A percentile compares a stretch with the other conserved stretches of the same genome.
Evolutionary conservation across 2,329 filamentous ascomycete species (phyloP).

Genomic region (Knufia petricola): DNA sequence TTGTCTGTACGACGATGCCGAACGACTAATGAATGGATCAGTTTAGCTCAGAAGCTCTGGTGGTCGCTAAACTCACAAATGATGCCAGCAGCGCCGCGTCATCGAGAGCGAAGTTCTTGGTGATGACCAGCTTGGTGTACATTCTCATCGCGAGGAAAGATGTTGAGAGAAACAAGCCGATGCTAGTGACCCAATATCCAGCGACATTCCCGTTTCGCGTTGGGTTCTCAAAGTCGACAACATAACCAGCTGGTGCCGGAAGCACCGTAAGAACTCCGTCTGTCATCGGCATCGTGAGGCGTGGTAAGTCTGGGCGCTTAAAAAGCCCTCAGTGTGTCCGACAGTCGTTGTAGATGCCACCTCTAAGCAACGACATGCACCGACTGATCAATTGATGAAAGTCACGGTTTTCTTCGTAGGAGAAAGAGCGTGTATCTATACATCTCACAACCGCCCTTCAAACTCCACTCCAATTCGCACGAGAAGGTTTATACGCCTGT

Average conservation of each 20-base stretch:
- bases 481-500: no score
- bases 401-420: no score
- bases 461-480: no score
- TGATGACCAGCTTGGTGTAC: constrained; percentile 1
- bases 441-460: no score
- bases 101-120: not conserved
- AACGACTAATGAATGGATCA: not conserved
- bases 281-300: not conserved
- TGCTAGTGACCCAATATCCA: constrained; percentile 1
- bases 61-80: not conserved
- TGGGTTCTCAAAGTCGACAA: constrained; percentile 7
- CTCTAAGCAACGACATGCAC: no score
- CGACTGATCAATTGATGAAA: no score
- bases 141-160: not conserved
- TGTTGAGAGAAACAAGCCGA: not conserved
- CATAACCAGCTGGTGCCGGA: constrained; percentile 2
- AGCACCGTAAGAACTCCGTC: constrained; percentile 2
- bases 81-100: not conserved
- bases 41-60: no score
- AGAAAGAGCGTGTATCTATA: no score
- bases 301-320: not conserved
- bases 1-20: not conserved
- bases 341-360: no score
- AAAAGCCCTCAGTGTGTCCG: no score
- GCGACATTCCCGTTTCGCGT: not conserved